These are phyloP conservation scores for Leccinum subgranulosum DNA, from an alignment of 768 basidiomycete species.

Conservation along the genomic window DNA sequence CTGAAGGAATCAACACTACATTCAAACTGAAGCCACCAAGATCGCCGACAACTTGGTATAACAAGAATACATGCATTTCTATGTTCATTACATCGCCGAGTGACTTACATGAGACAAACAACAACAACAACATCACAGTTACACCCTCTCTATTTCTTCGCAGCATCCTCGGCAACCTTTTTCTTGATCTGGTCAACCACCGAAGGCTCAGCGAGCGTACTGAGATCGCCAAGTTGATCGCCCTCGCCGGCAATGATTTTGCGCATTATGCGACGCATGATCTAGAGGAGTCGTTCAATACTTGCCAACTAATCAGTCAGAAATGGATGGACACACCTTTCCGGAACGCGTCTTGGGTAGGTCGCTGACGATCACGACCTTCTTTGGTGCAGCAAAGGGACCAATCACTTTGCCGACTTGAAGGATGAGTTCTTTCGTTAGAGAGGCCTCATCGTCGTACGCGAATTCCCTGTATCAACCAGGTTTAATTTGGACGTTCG, in stretches of 20 bases:
- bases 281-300: constrained; percentile 38
- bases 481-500: neutral
- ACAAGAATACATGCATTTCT: neutral
- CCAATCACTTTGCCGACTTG: constrained; percentile 98
- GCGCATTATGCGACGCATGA: constrained; percentile 94
- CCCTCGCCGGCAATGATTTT: constrained; percentile 95
- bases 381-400: constrained; percentile 96
- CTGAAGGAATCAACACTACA: neutral
- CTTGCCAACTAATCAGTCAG: neutral
- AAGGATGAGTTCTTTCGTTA: constrained; percentile 85
- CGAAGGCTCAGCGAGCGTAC: constrained; percentile 85
- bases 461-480: constrained; percentile 65
- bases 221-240: constrained; percentile 93
- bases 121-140: neutral
- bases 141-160: constrained; percentile 11
- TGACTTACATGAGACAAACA: neutral
- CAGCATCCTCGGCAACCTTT: constrained; percentile 56
- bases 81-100: neutral
- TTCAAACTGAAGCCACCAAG: neutral
- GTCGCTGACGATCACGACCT: constrained; percentile 77
- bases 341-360: constrained; percentile 94
- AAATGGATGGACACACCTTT: constrained; percentile 48
- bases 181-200: constrained; percentile 83
- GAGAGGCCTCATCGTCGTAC: constrained; percentile 69
- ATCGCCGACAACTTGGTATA: neutral